Evolutionary conservation across 305 asterid species (phyloP), one percentile per base, ranked within the genome.

Genomic region (Fraxinus dipetala): DNA sequence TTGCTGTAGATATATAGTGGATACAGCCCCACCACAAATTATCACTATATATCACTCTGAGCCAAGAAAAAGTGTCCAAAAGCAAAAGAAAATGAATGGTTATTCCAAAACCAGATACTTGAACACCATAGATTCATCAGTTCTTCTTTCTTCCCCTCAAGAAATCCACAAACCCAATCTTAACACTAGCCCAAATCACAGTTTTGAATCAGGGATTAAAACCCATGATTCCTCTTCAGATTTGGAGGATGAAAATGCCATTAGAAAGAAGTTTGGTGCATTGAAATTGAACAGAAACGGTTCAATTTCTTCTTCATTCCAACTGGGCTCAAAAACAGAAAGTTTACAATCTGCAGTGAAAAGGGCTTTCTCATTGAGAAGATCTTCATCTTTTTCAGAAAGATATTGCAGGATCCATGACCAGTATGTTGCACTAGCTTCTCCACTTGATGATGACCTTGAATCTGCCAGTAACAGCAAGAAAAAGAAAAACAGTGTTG

Each of bases 371-470:
- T 86, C 93, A 3, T 65, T 81, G 76, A 78, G 88, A 80, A 90
- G 92, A 90, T 87, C 91, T 75, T 80, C 92, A 5, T 90, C 92
- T 28, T 85, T 86, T 69, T 83, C 88, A 0, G 92, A 89, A 75
- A 85, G 85, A 82, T 89, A 90, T 81, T 84, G 87, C 80, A 86
- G 89, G 92, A 89, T 90, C 69, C 85, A 85, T 76, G 88, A 86
- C 79, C 91, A 90, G 74, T 73, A 48, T 78, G 87, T 70, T 3
- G 79, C 81, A n/a, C 74, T 86, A 45, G 79, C 89, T 1, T 78
- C 84, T 56, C 75, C 82, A 2, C 4, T 76, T 7, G 85, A 87
- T 28, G 87, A 79, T 78, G 83, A 78, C n/a, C 80, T 2, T 78
- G 81, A 77, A 35, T 82, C 76, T 31, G 75, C 72, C 10, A 72